Evolutionary conservation across 176 grass and related monocot genomes (phyloP).

Genomic region (Eleusine coracana): DNA sequence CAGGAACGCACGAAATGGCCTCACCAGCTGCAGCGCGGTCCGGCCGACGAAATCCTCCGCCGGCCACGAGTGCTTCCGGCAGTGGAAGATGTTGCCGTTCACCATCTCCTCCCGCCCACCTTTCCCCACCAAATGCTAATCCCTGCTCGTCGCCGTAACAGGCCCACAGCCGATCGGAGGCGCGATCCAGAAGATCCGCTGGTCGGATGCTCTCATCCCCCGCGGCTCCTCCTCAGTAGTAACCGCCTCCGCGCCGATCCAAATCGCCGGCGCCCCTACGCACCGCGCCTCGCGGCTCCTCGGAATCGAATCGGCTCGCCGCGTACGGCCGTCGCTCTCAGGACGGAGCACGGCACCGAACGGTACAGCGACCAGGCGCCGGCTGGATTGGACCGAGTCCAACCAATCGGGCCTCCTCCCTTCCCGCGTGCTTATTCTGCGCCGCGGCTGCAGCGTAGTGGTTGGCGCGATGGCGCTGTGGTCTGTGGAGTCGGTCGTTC

Average conservation of each 20-base stretch:
- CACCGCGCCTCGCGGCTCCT: not conserved
- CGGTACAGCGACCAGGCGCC: not conserved
- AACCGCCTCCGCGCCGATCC: slow-evolving; percentile 2
- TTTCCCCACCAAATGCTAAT: slow-evolving; percentile 10
- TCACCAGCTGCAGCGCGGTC: slow-evolving; percentile 80
- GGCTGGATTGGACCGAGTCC: slow-evolving; percentile 25
- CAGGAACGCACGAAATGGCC: slow-evolving; percentile 1
- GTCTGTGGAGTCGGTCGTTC: slow-evolving; percentile 23
- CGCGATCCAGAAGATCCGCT: slow-evolving; percentile 38
- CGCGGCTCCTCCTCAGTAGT: not conserved
- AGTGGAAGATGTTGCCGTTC: slow-evolving; percentile 80
- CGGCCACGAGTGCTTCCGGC: slow-evolving; percentile 90
- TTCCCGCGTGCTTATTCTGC: not conserved
- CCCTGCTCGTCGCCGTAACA: not conserved
- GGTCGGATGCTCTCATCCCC: slow-evolving; percentile 18
- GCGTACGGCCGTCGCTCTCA: not conserved
- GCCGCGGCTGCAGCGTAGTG: not conserved
- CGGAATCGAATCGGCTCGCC: slow-evolving; percentile 21
- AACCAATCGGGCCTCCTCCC: not conserved
- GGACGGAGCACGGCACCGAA: not conserved
- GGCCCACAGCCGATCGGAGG: not conserved
- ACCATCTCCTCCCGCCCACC: slow-evolving; percentile 52
- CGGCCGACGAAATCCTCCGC: slow-evolving; percentile 84
- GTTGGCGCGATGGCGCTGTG: not conserved
- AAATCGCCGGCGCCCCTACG: not conserved